Base-by-base conservation (phyloP, 371 early-diverging fungal genomes). In the Mucor saturninus region DNA sequence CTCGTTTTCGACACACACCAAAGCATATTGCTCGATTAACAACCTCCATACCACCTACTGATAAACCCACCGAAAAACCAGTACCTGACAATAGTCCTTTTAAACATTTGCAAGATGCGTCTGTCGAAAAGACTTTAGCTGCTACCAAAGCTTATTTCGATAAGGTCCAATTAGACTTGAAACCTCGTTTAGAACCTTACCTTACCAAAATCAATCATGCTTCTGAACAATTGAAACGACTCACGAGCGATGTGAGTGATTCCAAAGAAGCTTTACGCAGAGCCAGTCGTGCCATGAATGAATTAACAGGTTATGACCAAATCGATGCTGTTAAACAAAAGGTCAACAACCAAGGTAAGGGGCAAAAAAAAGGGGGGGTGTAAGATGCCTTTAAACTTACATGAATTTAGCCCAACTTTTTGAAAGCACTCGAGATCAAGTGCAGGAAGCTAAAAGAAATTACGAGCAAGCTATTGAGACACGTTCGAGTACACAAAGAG, bases 271-370 rank as follows among this genome's bases (percentile, higher is more conserved):
- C 83, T 0, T 30, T 88, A 6, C 59, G 69, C 28, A 69, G 69
- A 59, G 73, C 84, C 0, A 73, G 87, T 26, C 74, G 75, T 26
- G 79, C 78, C 13, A 75, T 95, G 43, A 95, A 97, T 70, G 81
- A 83, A 53, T 67, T 91, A 14, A 95, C 97, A 11, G 95, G 96
- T 9, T 95, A 95, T 65, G 81, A 85, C 58, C 78, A 85, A 30
- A 90, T 97, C 42, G 89, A 91, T 52, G 65, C 78, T 3, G 80
- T 93, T 8, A 95, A 95, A 69, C 45, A 72, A 46, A 78, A 81
- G 45, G 95, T 97, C 1, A 77, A 85, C 6, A 74, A 83, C 8
- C 80, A 87, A 76, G 89, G 93, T 81, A 83, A 59, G 45, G 14
- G 38, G 8, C 10, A 46, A 5, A 29, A 35, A 13, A 21, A 35